Evolutionary conservation across 1,284 basidiomycete genomes (phyloP).

Genomic region (Ceraceosorus guamensis): DNA sequence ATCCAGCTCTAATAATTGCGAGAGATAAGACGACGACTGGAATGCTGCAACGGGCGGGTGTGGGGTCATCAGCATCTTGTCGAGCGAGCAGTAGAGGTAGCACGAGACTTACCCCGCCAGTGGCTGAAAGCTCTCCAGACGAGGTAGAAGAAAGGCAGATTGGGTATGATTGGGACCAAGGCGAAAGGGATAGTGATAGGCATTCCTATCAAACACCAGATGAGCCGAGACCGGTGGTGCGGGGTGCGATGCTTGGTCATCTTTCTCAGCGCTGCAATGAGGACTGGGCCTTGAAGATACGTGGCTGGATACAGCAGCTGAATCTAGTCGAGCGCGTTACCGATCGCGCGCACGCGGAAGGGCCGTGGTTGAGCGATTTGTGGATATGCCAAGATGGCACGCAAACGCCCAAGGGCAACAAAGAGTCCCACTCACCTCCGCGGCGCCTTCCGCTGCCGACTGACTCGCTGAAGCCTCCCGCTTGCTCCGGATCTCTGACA

Average conservation of each 20-base stretch:
- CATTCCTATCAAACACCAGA: constrained; percentile 39
- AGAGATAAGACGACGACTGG: constrained; percentile 30
- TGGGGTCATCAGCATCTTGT: not conserved
- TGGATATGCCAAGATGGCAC: too few relatives aligned
- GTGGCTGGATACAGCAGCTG: constrained; percentile 36
- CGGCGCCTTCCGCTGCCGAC: not conserved
- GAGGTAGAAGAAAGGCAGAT: constrained; percentile 45
- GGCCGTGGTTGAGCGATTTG: too few relatives aligned
- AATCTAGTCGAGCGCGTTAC: constrained; percentile 16
- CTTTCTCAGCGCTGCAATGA: constrained; percentile 24
- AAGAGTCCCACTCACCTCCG: too few relatives aligned
- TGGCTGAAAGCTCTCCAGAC: constrained; percentile 43
- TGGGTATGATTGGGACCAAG: constrained; percentile 43
- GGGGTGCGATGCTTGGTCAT: constrained; percentile 30
- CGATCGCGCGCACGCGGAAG: too few relatives aligned
- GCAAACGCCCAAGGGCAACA: too few relatives aligned
- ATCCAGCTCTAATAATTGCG: constrained; percentile 20
- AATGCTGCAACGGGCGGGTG: constrained; percentile 21
- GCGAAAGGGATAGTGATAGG: constrained; percentile 42
- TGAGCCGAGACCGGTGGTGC: constrained; percentile 28
- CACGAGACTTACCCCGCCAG: constrained; percentile 28
- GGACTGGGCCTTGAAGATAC: constrained; percentile 15
- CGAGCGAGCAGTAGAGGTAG: constrained; percentile 2
- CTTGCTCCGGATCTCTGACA: not conserved
- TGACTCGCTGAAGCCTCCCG: constrained; percentile 3